These are phyloP conservation scores for Alternaria ethzedia DNA, from an alignment of 2,329 filamentous ascomycete genomes.

Conservation along the genomic window DNA sequence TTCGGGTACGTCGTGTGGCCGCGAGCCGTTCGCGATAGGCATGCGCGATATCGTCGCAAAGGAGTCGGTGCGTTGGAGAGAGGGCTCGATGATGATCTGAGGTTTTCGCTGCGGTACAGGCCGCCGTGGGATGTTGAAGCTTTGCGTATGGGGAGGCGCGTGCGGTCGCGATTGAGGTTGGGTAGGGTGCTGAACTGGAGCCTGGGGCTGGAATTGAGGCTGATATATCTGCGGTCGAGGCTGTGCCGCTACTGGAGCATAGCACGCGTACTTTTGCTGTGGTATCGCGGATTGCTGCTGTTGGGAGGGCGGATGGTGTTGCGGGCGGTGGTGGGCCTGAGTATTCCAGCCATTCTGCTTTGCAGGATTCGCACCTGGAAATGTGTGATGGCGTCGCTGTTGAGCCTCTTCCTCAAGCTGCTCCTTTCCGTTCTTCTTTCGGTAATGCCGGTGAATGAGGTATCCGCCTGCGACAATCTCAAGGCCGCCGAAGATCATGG, in stretches of 20 bases:
- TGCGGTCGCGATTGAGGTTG: constrained; percentile 23
- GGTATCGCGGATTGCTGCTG: constrained; percentile 12
- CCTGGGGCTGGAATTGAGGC: constrained; percentile 14
- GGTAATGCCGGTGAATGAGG: constrained; percentile 43
- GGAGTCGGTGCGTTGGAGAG: constrained; percentile 40
- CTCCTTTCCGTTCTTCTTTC: constrained; percentile 44
- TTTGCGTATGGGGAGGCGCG: constrained; percentile 24
- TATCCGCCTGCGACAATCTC: constrained; percentile 46
- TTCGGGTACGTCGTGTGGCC: constrained; percentile 22
- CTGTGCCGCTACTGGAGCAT: constrained; percentile 18
- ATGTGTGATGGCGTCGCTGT: constrained; percentile 35
- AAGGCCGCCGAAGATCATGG: constrained; percentile 49
- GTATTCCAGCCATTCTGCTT: constrained; percentile 22
- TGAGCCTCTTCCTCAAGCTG: constrained; percentile 34
- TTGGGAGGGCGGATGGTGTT: constrained; percentile 11
- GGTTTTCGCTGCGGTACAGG: constrained; percentile 34
- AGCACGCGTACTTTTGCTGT: constrained; percentile 37
- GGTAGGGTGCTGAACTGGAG: constrained; percentile 13
- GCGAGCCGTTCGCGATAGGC: constrained; percentile 42
- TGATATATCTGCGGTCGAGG: constrained; percentile 2
- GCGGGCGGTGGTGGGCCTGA: constrained; percentile 19
- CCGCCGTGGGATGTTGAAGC: constrained; percentile 36
- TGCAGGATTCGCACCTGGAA: constrained; percentile 31
- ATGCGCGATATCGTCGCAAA: constrained; percentile 44
- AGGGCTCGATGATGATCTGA: constrained; percentile 36